These are phyloP conservation scores for Sarcomyxa edulis DNA, from an alignment of 768 basidiomycete genomes.

Conservation along the genomic window DNA sequence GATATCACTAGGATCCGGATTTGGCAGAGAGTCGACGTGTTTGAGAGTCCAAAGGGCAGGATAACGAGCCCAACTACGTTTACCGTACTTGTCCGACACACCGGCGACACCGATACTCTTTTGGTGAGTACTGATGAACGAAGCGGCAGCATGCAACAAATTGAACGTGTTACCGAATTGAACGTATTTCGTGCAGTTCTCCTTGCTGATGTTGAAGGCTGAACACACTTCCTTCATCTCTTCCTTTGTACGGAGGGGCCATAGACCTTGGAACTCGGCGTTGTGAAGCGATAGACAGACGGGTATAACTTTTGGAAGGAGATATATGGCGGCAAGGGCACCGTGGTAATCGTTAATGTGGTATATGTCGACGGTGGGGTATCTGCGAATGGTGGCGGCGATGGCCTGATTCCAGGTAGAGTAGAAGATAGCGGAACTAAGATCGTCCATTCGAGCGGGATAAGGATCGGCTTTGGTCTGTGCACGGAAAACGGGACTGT, in stretches of 20 bases:
- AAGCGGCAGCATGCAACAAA: constrained; percentile 87
- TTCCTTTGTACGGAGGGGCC: constrained; percentile 94
- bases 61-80: constrained; percentile 95
- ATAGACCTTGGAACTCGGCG: constrained; percentile 95
- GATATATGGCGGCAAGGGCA: constrained; percentile 84
- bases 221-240: constrained; percentile 99
- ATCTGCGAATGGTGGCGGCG: constrained; percentile 82
- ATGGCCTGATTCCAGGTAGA: constrained; percentile 98
- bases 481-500: constrained; percentile 94
- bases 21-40: constrained; percentile 92
- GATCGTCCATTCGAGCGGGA: constrained; percentile 95
- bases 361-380: constrained; percentile 87
- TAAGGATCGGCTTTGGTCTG: constrained; percentile 96
- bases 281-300: constrained; percentile 92
- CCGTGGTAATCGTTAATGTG: constrained; percentile 96
- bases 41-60: constrained; percentile 95
- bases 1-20: constrained; percentile 93
- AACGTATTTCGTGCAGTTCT: constrained; percentile 93
- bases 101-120: constrained; percentile 93
- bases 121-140: constrained; percentile 89
- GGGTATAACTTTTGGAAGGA: constrained; percentile 87
- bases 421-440: constrained; percentile 95
- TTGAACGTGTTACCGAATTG: constrained; percentile 99
- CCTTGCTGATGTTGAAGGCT: constrained; percentile 96
- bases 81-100: constrained; percentile 97